Conservation (phyloP, 345 rosid genomes). For the Corymbia maculata region DNA sequence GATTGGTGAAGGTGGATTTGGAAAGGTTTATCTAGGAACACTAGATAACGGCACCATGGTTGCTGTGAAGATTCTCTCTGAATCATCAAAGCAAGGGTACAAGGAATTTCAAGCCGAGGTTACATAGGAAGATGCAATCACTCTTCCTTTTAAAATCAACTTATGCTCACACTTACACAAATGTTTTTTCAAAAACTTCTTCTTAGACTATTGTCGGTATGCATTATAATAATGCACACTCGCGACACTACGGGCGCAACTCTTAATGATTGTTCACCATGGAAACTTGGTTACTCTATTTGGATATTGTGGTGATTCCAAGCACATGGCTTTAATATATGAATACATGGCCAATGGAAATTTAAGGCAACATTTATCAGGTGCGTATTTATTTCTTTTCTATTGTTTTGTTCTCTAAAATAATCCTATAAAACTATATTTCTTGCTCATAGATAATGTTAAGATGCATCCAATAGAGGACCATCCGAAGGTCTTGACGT, state of each 20-base stretch:
- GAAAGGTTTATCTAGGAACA: conserved; percentile 12
- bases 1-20: conserved; percentile 46
- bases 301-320: conserved; percentile 42
- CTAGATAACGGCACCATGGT: conserved; percentile 2
- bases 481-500: neutral
- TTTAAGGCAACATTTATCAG: conserved; percentile 23
- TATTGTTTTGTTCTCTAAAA: neutral
- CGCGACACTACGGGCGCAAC: conserved; percentile 23
- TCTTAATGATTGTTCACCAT: conserved; percentile 53
- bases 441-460: neutral
- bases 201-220: neutral
- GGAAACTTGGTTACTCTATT: conserved; percentile 38
- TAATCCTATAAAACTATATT: neutral
- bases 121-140: neutral
- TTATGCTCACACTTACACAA: neutral
- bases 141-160: neutral
- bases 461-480: neutral
- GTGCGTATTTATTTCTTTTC: neutral
- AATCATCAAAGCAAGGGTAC: conserved; percentile 5
- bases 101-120: conserved; percentile 22
- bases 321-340: conserved; percentile 31
- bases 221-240: neutral
- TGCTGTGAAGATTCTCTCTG: conserved; percentile 17
- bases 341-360: conserved; percentile 57
- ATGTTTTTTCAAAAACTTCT: neutral